These are phyloP conservation scores for Epichloe baconii DNA, from an alignment of 2,329 filamentous ascomycete species.

Conservation along the genomic window DNA sequence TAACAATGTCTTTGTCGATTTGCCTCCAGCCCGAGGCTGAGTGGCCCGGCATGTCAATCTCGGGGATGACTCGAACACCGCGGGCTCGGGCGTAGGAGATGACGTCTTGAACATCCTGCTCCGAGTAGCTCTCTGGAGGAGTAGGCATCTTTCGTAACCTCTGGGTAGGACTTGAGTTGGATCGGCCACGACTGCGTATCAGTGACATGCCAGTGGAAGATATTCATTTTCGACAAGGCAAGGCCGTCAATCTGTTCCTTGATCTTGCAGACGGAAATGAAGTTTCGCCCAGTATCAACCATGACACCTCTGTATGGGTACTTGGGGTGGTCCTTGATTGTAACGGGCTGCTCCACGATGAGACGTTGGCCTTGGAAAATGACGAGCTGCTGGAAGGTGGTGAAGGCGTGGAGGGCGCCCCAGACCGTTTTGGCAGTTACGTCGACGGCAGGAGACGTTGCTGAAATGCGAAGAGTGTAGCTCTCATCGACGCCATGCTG, in stretches of 20 bases:
- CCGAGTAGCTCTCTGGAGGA: constrained; percentile 31
- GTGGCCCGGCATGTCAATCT: constrained; percentile 46
- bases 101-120: constrained; percentile 27
- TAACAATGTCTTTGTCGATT: constrained; percentile 37
- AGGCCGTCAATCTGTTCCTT: constrained; percentile 41
- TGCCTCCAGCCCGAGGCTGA: constrained; percentile 40
- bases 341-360: constrained; percentile 39
- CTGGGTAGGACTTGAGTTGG: constrained; percentile 32
- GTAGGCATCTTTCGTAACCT: constrained; percentile 42
- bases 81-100: constrained; percentile 37
- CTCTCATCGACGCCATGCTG: constrained; percentile 44
- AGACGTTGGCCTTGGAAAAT: constrained; percentile 32
- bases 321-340: constrained; percentile 34
- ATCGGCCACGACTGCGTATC: constrained; percentile 44
- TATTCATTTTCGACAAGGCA: constrained; percentile 42
- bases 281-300: constrained; percentile 42
- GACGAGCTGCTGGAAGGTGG: constrained; percentile 42
- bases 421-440: constrained; percentile 38
- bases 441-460: constrained; percentile 25
- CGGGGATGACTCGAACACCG: constrained; percentile 41
- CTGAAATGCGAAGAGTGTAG: constrained; percentile 33
- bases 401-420: constrained; percentile 42
- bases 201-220: constrained; percentile 43
- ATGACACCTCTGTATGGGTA: constrained; percentile 42
- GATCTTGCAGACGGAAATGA: constrained; percentile 36